Conservation (phyloP, 208 protist species). For the Trypanosomatidae sp. region DNA sequence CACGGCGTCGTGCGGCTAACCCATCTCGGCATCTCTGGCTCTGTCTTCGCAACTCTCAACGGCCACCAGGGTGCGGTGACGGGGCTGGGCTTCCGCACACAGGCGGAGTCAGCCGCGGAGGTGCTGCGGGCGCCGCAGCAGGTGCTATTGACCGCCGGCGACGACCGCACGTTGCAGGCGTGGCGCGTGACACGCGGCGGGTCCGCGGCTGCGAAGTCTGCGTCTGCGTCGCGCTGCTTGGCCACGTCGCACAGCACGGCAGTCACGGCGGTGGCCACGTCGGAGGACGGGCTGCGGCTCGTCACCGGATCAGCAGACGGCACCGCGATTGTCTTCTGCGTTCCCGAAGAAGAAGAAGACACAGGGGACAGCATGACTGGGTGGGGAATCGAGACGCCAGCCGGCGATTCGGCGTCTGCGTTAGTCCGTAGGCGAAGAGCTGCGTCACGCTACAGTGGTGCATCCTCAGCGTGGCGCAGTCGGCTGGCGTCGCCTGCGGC, state of each 20-base stretch:
- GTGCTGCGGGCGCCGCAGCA: conserved; percentile 9
- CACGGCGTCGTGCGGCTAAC: conserved; percentile 64
- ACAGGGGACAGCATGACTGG: conserved; percentile 11
- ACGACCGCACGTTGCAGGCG: conserved; percentile 47
- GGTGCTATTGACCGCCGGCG: conserved; percentile 34
- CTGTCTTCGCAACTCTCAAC: conserved; percentile 50
- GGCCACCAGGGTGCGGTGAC: conserved; percentile 69
- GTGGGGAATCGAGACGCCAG: too few relatives aligned
- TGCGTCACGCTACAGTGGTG: too few relatives aligned
- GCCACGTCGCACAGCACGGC: conserved; percentile 35
- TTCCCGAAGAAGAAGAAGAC: background rate
- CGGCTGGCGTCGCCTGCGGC: too few relatives aligned
- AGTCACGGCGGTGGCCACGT: conserved; percentile 61
- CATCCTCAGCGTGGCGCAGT: too few relatives aligned
- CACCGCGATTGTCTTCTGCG: conserved; percentile 54
- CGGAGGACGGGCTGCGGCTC: conserved; percentile 46
- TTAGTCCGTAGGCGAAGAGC: too few relatives aligned
- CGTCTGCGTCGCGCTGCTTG: conserved; percentile 8
- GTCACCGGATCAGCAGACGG: conserved; percentile 70
- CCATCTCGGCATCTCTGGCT: conserved; percentile 62
- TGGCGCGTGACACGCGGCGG: conserved; percentile 33
- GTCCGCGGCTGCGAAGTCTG: background rate
- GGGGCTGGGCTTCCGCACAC: conserved; percentile 38
- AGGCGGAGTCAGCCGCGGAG: background rate
- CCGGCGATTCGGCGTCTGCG: too few relatives aligned